Evolutionary conservation across 495 filamentous ascomycete species (phyloP), one percentile per base, ranked within the genome.

Genomic region (Xylaria palmicola): DNA sequence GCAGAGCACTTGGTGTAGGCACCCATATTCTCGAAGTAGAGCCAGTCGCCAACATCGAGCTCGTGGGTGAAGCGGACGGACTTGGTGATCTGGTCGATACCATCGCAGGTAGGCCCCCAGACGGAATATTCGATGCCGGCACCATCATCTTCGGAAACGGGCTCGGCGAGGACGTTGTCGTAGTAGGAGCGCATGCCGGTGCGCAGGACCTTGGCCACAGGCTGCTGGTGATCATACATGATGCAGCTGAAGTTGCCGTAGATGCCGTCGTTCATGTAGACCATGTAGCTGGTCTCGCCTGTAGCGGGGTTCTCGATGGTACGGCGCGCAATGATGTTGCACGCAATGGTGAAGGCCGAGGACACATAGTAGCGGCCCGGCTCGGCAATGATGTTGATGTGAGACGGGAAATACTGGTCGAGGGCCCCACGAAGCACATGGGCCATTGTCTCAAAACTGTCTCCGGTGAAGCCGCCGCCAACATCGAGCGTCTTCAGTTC

Each of bases 221-320:
- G 93, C 67, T 96, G 82, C 79, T 99, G 95, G 74, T 98, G 95
- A 68, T 98, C 95, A 74, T 97, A 99, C 76, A 99, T 95, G 81
- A 97, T 97, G 83, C 90, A 94, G 61, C 91, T 93, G 75, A 99
- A 98, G 75, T 97, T 97, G 59, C 94, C 93, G 64, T 99, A 99
- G 39, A 97, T 86, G 26, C 94, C 94, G 66, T 98, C 94, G 68
- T 98, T 98, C 65, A 98, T 77, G 73, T 98, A 98, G 27, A 97
- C 75, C 93, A 97, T 97, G 81, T 94, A 97, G 54, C 87, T 90
- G 37, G 79, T 77, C 51, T 83, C 75, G 9, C 81, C 75, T 9
- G 77, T 83, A n/a, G 48, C 55, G 13, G 69, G 67, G 56, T 77
- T 73, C 45, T 86, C 81, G 59, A 97, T 86, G 44, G 91, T 90